Conservation (phyloP, 805 yeast genomes). For the Yarrowia sp. region DNA sequence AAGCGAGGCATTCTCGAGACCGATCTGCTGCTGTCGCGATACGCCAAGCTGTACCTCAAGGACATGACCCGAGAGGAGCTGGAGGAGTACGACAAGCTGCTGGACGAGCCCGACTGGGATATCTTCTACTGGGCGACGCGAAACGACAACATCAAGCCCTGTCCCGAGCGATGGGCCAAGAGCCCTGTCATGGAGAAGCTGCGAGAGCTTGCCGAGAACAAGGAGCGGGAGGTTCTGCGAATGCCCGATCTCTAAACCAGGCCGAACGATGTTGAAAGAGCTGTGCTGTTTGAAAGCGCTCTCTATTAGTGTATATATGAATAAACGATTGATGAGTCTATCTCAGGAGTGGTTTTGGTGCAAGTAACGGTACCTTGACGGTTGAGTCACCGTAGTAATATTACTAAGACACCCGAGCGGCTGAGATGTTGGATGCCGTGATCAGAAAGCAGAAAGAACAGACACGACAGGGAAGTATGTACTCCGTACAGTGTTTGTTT, state of each 20-base stretch:
- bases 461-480: too few relatives aligned
- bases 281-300: too few relatives aligned
- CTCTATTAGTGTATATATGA: too few relatives aligned
- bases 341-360: too few relatives aligned
- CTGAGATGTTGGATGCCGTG: too few relatives aligned
- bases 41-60: conserved; percentile 72
- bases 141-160: conserved; percentile 70
- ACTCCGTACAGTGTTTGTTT: too few relatives aligned
- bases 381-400: too few relatives aligned
- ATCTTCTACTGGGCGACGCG: conserved; percentile 96
- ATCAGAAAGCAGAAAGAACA: too few relatives aligned
- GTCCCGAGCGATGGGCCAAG: conserved; percentile 82
- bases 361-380: too few relatives aligned
- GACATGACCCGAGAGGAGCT: conserved; percentile 61
- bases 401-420: too few relatives aligned
- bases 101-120: conserved; percentile 99
- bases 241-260: conserved; percentile 68
- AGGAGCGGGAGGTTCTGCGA: conserved; percentile 67
- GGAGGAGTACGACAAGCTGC: conserved; percentile 74
- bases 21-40: conserved; percentile 78
- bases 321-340: too few relatives aligned
- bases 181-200: conserved; percentile 60
- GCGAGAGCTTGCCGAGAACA: conserved; percentile 72
- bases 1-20: conserved; percentile 95
- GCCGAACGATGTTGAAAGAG: too few relatives aligned